Base-by-base conservation (phyloP, 164 flowering plant genomes). In the Piper betle region DNA sequence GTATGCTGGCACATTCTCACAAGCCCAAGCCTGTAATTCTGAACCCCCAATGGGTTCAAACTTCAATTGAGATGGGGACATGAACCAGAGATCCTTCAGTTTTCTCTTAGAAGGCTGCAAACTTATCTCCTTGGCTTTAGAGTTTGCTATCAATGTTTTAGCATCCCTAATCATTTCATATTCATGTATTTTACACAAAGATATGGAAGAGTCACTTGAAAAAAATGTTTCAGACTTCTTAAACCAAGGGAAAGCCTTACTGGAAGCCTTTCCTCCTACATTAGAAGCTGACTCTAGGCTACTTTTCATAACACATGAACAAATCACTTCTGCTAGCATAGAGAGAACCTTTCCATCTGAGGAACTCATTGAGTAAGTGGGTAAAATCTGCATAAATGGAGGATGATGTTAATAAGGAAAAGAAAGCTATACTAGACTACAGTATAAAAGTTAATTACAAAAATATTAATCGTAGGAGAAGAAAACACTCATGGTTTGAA, bases 1-100 rank as follows among this genome's bases (percentile, higher is more conserved):
- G 68, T 84, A 90, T 53, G 83, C 83, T 66, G 95, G 96, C 33
- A 88, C 57, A 77, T 74, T 77, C 71, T 90, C 92, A 56, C 71
- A 77, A 20, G 77, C 57, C 99, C 96, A 93, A 46, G 72, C 54
- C 62, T 78, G 58, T 61, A 93, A 90, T 66, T 81, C 87, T 62
- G 81, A 74, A 53, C 95, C 97, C 59, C 91, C 99, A 73, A 90
- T 73, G 69, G 76, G 82, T 62, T 84, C 91, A 80, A 93, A 66
- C 69, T 77, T 73, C 25, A 77, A 63, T 61, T 55, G 68, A 50
- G 72, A 67, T 54, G 86, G 65, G 52, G 75, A 62, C 8, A 62
- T 67, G 88, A 86, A 86, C 86, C 85, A 77, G 52, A 39, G 40
- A 62, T 69, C 41, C 61, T 73, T 77, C 4, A 55, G 59, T 64